These are phyloP conservation scores for Lactarius akahatsu DNA, from an alignment of 768 basidiomycete genomes.

Conservation along the genomic window DNA sequence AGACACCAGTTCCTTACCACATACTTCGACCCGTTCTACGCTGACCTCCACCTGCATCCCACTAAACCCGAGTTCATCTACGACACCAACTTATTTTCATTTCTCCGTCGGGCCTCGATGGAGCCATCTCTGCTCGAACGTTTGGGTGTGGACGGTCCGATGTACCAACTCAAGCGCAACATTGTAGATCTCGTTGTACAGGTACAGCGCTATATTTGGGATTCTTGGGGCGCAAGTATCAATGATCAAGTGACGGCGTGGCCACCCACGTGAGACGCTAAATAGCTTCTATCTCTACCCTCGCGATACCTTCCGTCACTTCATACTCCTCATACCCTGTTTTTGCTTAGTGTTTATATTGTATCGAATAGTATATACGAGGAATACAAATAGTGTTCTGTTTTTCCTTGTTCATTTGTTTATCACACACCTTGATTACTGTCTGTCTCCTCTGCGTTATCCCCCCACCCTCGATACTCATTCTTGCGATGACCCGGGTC, in stretches of 20 bases:
- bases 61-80: conserved; percentile 45
- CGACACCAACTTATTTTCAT: conserved; percentile 38
- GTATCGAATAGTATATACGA: conserved; percentile 7
- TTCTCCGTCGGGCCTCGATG: conserved; percentile 21
- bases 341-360: conserved; percentile 15
- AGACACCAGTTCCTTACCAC: conserved; percentile 63
- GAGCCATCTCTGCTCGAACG: conserved; percentile 17
- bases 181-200: conserved; percentile 13
- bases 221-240: conserved; percentile 21
- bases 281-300: not conserved
- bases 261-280: conserved; percentile 23
- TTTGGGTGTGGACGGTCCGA: conserved; percentile 18
- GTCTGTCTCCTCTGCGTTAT: too few species aligned
- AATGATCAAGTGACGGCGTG: conserved; percentile 21
- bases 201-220: conserved; percentile 26
- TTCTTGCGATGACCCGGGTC: too few species aligned
- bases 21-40: conserved; percentile 78
- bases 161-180: conserved; percentile 10
- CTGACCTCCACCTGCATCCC: conserved; percentile 57
- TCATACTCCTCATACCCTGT: not conserved
- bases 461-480: too few species aligned
- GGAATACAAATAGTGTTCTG: too few species aligned
- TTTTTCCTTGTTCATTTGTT: too few species aligned
- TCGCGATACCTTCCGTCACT: conserved; percentile 19
- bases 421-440: too few species aligned